Percentiles rank a stretch among this genome's conserved stretches.
Evolutionary conservation across 805 yeast species (phyloP).

Genomic region (Yarrowia keelungensis): DNA sequence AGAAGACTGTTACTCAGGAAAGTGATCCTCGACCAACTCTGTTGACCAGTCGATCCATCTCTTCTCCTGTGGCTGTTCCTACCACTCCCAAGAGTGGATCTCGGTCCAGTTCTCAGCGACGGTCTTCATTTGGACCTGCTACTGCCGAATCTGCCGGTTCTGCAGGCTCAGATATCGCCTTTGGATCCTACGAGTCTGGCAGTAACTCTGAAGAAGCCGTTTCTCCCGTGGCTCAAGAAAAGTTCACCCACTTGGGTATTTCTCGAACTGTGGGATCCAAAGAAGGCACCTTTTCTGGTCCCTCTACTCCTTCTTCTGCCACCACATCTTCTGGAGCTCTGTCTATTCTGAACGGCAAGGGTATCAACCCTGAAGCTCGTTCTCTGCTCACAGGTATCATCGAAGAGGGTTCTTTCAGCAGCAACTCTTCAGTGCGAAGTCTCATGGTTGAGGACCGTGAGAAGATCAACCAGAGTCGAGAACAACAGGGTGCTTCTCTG

Average conservation of each 20-base stretch:
- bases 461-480: background rate
- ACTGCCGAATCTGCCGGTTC: constrained; percentile 3
- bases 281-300: background rate
- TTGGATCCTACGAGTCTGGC: constrained; percentile 20
- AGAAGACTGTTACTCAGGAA: constrained; percentile 16
- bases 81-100: constrained; percentile 14
- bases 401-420: constrained; percentile 34
- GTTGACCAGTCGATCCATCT: background rate
- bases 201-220: constrained; percentile 12
- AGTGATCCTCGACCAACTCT: constrained; percentile 6
- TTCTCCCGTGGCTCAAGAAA: constrained; percentile 11
- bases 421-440: constrained; percentile 24
- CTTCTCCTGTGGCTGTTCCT: constrained; percentile 27
- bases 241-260: constrained; percentile 23
- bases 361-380: constrained; percentile 26
- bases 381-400: constrained; percentile 30
- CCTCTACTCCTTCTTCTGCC: constrained; percentile 6
- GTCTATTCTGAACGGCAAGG: constrained; percentile 19
- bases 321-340: background rate
- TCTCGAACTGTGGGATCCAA: background rate
- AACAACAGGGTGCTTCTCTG: background rate
- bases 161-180: constrained; percentile 14
- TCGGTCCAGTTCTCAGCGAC: constrained; percentile 1
- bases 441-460: constrained; percentile 20
- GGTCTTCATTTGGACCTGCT: background rate